phyloP scores from a whole-genome alignment of 805 yeast species.

The Starmerella etchellsii region DNA sequence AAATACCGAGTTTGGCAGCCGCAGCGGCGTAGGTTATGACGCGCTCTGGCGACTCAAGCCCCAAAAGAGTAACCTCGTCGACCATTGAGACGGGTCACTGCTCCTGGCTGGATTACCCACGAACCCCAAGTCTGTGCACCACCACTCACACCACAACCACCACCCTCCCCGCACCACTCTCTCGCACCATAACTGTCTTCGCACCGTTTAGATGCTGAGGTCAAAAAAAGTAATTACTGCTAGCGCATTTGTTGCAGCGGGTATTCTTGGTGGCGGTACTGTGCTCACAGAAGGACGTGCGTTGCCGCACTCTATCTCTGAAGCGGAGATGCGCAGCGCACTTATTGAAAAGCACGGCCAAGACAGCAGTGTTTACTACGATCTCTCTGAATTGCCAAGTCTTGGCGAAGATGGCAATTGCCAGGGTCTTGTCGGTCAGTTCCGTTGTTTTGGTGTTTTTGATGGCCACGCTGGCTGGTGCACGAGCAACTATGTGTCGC shows the following conservation, averaged over 20 bases:
- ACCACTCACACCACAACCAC: too few relatives aligned
- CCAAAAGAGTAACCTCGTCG: background rate
- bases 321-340: constrained; percentile 2
- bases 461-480: constrained; percentile 98
- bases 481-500: constrained; percentile 68
- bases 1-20: constrained; percentile 11
- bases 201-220: too few relatives aligned
- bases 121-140: too few relatives aligned
- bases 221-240: too few relatives aligned
- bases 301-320: constrained; percentile 6
- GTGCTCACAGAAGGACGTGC: constrained; percentile 4
- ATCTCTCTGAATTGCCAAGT: constrained; percentile 12
- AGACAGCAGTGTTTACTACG: constrained; percentile 1
- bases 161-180: too few relatives aligned
- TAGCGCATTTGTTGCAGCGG: background rate
- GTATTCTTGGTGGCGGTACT: background rate
- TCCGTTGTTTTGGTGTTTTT: constrained; percentile 68
- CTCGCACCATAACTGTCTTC: too few relatives aligned
- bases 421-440: constrained; percentile 56
- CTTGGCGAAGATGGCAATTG: constrained; percentile 17
- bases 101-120: too few relatives aligned
- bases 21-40: constrained; percentile 11
- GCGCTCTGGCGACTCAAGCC: constrained; percentile 3
- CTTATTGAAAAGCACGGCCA: constrained; percentile 8
- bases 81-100: too few relatives aligned